Evolutionary conservation across 208 protist species (phyloP), one percentile per base, ranked within the genome.

Genomic region (Trypanosoma brucei): DNA sequence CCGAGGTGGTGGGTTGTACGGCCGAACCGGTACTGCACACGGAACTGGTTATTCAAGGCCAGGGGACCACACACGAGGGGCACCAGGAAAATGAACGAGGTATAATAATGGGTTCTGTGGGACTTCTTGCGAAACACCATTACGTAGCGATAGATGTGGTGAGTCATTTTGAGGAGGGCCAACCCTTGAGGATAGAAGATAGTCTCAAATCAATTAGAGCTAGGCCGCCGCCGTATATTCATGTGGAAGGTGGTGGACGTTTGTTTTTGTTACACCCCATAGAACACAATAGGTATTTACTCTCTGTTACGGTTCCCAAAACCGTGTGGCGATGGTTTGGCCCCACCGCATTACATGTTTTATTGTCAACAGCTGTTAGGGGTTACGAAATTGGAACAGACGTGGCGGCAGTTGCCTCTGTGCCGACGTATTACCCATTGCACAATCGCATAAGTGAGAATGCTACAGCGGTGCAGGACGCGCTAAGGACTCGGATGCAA

Each of bases 231-330:
- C 36, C 77, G 35, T 65, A 58, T 55, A 30, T 67, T 34, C 61
- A 61, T 36, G 48, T 68, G 34, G 34, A 53, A 6, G 68, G 61
- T 34, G 81, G 74, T 2, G 59, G 35, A 36, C 79, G 80, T 8
- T 65, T 77, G 37, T 80, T 72, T 61, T 57, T 74, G 22, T 59
- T 75, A 4, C 72, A 62, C 33, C 80, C 86, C 9, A 51, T 92
- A 3, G 86, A 92, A 54, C 70, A 70, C 3, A 66, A 62, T 13
- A 68, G 75, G 1, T 89, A 82, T 55, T 40, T 81, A 22, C 62
- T 79, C 1, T 59, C 72, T 1, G 53, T 84, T 34, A 55, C 51
- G 0, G 60, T 87, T 42, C 86, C 86, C 2, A 52, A 58, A 0
- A 0, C 13, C n/a, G 63, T 84, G 33, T 86, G 77, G 72, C 48